Conservation (phyloP, 2,329 filamentous ascomycete genomes). For the Ceratocystis albifundus region DNA sequence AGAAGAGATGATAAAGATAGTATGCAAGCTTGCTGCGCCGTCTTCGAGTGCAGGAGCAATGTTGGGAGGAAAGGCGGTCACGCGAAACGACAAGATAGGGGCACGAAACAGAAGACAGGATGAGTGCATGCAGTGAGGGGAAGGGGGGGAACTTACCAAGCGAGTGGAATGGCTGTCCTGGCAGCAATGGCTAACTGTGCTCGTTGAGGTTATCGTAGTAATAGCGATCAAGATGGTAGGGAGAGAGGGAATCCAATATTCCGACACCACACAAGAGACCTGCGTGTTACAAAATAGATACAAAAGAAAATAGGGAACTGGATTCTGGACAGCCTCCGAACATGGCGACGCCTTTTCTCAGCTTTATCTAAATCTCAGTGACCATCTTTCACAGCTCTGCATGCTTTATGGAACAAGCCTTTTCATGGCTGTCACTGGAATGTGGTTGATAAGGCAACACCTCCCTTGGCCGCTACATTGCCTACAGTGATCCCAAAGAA, state of each 20-base stretch:
- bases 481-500: background rate
- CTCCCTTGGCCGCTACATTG: slow-evolving; percentile 7
- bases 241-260: slow-evolving; percentile 3
- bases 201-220: background rate
- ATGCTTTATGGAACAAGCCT: background rate
- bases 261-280: background rate
- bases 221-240: background rate
- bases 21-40: background rate
- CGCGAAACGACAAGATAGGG: background rate
- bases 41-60: background rate
- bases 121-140: background rate
- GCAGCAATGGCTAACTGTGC: background rate
- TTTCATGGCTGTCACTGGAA: slow-evolving; percentile 10
- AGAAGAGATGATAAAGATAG: background rate
- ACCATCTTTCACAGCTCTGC: background rate
- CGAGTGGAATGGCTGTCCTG: background rate
- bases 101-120: background rate
- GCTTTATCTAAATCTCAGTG: background rate
- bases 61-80: background rate
- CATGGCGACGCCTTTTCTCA: background rate
- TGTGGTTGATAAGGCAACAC: slow-evolving; percentile 6
- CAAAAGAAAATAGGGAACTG: background rate
- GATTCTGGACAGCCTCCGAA: background rate
- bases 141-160: background rate
- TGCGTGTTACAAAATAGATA: background rate